These are phyloP conservation scores for Cladosporium sp. DNA, from an alignment of 2,329 filamentous ascomycete genomes.

Conservation along the genomic window DNA sequence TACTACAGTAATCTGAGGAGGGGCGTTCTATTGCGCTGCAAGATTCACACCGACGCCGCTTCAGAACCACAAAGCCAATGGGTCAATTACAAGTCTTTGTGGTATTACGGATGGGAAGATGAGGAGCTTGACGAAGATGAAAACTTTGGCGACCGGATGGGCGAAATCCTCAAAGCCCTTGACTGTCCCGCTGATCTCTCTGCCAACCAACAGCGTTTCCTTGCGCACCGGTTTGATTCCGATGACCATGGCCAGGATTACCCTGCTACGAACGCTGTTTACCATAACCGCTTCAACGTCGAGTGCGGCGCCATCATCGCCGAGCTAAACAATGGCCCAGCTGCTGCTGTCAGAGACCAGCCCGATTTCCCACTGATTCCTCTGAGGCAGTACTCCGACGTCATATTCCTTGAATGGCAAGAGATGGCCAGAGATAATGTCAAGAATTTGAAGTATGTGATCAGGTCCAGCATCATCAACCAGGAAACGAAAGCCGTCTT, in stretches of 20 bases:
- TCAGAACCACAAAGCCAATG: neutral
- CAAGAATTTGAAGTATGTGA: neutral
- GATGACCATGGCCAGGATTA: neutral
- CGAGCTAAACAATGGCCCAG: neutral
- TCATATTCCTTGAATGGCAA: slow-evolving; percentile 15
- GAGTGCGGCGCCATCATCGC: neutral
- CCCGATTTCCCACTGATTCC: neutral
- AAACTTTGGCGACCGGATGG: too few species aligned
- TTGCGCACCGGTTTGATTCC: neutral
- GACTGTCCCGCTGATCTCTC: neutral
- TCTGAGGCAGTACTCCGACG: slow-evolving; percentile 17
- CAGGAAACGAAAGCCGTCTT: neutral
- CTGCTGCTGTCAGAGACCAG: neutral
- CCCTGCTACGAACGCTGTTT: neutral
- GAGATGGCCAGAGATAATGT: neutral
- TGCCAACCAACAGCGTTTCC: neutral
- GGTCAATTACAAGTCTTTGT: neutral
- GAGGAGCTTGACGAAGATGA: too few species aligned
- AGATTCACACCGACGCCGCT: neutral
- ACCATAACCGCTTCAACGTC: neutral
- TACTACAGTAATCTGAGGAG: neutral
- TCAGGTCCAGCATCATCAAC: neutral
- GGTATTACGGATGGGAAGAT: neutral
- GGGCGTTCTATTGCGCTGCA: neutral
- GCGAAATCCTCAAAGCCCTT: neutral